Evolutionary conservation across 352 stramenopile genomes (phyloP), one percentile per base, ranked within the genome.

Genomic region (Globisporangium echinulatum): DNA sequence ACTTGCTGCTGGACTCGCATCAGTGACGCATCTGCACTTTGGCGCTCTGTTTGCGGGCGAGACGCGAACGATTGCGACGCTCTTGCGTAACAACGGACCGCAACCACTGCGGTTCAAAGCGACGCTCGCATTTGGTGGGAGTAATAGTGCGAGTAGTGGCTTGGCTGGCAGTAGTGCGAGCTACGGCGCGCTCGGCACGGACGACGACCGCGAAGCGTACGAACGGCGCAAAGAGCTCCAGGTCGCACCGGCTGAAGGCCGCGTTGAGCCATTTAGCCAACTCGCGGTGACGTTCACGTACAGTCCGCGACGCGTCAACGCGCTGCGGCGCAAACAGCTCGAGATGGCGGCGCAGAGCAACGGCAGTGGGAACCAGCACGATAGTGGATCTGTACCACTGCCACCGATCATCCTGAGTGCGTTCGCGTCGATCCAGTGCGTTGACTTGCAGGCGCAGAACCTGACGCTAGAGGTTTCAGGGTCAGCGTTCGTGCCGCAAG

Each of bases 81-180:
- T 92, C 13, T 49, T 93, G 37, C 71, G 75, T 15, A 93, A 95
- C 66, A 93, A 95, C 52, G 85, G 83, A 0, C 85, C 85, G 0
- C 68, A 82, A 37, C 82, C 78, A 1, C 52, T 94, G 15, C 54
- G 64, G 7, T 94, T 92, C 56, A 76, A 85, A 49, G 79, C 77
- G 8, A 75, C 71, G 0, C 60, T 92, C 4, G 77, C 59, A 15
- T 86, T 92, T 36, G 67, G 66, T 11, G 63, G 69, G 1, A 52
- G 61, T 7, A 56, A 42, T 4, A 50, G 19, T 15, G 52, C n/a
- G 17, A 7, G 47, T n/a, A 19, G 19, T 1, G 55, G 17, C 11
- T 9, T 36, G 3, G 55, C 40, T 4, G 58, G 54, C 7, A 50
- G 2, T 0, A 49, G 49, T 14, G 48, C 33, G 4, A 63, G 15